phyloP scores from a whole-genome alignment of 768 basidiomycete species.

The Mycena galericulata region DNA sequence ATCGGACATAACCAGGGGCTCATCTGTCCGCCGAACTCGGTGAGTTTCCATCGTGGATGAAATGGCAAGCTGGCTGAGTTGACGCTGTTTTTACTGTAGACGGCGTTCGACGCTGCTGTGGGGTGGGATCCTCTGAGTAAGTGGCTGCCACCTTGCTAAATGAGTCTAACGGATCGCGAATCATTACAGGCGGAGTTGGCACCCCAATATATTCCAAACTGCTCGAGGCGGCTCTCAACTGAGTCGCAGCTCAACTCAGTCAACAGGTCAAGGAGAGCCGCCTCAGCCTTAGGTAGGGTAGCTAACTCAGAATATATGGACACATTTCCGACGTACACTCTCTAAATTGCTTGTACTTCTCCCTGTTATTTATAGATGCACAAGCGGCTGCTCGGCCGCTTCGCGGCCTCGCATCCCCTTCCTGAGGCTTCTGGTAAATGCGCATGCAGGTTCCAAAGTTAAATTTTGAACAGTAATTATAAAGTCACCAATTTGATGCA shows the following conservation, averaged over 20 bases:
- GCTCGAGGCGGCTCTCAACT: background rate
- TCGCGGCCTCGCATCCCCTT: too few species aligned
- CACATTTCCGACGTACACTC: background rate
- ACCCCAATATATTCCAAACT: background rate
- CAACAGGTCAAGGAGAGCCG: background rate
- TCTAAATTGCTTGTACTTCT: background rate
- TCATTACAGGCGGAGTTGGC: background rate
- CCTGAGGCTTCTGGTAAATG: background rate
- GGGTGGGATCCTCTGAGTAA: too few species aligned
- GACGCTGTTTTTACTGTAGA: too few species aligned
- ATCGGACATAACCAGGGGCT: too few species aligned
- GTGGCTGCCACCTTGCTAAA: background rate
- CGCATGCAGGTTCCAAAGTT: background rate
- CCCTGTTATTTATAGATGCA: background rate
- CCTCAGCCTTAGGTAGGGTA: background rate
- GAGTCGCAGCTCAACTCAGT: background rate
- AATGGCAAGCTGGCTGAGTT: too few species aligned
- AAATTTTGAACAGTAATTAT: background rate
- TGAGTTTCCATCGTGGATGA: too few species aligned
- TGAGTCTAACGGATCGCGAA: background rate
- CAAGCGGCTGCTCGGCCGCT: too few species aligned
- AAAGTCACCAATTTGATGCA: background rate
- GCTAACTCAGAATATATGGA: background rate
- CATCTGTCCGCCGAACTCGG: too few species aligned
- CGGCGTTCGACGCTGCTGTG: too few species aligned